These are phyloP conservation scores for Pseudonitzschia pungens DNA, from an alignment of 108 stramenopile genomes.

Conservation along the genomic window DNA sequence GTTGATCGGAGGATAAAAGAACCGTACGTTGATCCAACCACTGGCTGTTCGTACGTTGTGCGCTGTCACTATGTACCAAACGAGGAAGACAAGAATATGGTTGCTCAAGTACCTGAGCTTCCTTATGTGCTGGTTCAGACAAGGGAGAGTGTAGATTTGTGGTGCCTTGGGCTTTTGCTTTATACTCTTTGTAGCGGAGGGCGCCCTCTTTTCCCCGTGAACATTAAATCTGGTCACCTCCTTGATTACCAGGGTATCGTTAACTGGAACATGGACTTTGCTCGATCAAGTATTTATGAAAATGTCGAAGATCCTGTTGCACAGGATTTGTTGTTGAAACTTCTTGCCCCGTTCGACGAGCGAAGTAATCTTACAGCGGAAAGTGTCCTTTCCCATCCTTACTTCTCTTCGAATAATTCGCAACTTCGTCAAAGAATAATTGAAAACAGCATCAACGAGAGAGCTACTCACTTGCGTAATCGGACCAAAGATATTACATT, in stretches of 20 bases:
- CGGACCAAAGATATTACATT: slow-evolving; percentile 18
- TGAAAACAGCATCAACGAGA: slow-evolving; percentile 29
- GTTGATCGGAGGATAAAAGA: slow-evolving; percentile 46
- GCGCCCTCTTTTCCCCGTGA: slow-evolving; percentile 55
- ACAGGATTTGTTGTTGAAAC: slow-evolving; percentile 62
- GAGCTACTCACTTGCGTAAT: slow-evolving; percentile 30
- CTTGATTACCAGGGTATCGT: slow-evolving; percentile 32
- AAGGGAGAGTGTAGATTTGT: slow-evolving; percentile 56
- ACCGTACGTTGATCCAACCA: slow-evolving; percentile 47
- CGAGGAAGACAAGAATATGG: slow-evolving; percentile 16
- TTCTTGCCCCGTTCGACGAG: slow-evolving; percentile 49
- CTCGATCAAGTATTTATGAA: slow-evolving; percentile 43
- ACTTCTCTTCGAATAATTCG: slow-evolving; percentile 34
- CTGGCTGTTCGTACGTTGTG: slow-evolving; percentile 49
- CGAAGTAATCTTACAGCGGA: slow-evolving; percentile 44
- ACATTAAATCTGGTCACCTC: slow-evolving; percentile 36
- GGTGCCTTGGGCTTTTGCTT: slow-evolving; percentile 68
- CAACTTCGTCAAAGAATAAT: slow-evolving; percentile 26
- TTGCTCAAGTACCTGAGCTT: slow-evolving; percentile 37
- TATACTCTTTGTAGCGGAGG: slow-evolving; percentile 62
- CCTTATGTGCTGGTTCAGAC: slow-evolving; percentile 60
- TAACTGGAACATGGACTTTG: slow-evolving; percentile 38
- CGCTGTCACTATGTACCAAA: slow-evolving; percentile 53
- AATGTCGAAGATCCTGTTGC: slow-evolving; percentile 61
- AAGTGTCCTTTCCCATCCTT: slow-evolving; percentile 59